These are phyloP conservation scores for Cytospora paraplurivora DNA, from an alignment of 2,329 filamentous ascomycete genomes.

Conservation along the genomic window DNA sequence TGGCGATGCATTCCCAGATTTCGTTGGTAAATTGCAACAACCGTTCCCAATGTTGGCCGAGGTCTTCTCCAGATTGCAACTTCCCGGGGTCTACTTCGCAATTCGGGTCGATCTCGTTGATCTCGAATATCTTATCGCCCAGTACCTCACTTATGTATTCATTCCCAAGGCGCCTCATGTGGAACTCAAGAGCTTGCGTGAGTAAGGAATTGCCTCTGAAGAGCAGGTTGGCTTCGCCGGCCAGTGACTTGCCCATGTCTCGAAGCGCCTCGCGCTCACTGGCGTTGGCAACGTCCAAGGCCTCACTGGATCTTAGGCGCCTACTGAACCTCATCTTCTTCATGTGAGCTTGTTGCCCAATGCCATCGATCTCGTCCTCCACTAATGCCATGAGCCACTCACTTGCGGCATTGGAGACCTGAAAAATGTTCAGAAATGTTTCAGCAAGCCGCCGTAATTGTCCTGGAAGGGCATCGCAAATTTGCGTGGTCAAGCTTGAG, in stretches of 20 bases:
- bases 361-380: slow-evolving; percentile 95
- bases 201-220: slow-evolving; percentile 94
- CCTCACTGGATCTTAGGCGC: slow-evolving; percentile 71
- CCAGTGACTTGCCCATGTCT: slow-evolving; percentile 76
- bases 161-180: slow-evolving; percentile 92
- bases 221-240: slow-evolving; percentile 88
- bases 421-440: slow-evolving; percentile 89
- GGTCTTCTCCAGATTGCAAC: slow-evolving; percentile 65
- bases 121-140: slow-evolving; percentile 81
- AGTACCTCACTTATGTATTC: slow-evolving; percentile 90
- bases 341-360: slow-evolving; percentile 76
- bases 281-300: slow-evolving; percentile 52
- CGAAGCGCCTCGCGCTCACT: slow-evolving; percentile 71
- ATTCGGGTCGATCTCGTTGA: slow-evolving; percentile 86
- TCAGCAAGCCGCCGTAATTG: slow-evolving; percentile 82
- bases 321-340: slow-evolving; percentile 73
- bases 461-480: slow-evolving; percentile 75
- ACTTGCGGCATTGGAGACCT: slow-evolving; percentile 79
- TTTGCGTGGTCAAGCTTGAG: slow-evolving; percentile 80
- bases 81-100: slow-evolving; percentile 95
- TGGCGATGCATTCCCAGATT: slow-evolving; percentile 81
- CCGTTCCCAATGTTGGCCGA: slow-evolving; percentile 80
- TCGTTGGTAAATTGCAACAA: slow-evolving; percentile 77
- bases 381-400: slow-evolving; percentile 94
- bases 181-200: slow-evolving; percentile 89